Percentiles rank a stretch among this genome's conserved stretches.
These are phyloP conservation scores for Calophaca sinica DNA, from an alignment of 306 rosid genomes.

Conservation along the genomic window DNA sequence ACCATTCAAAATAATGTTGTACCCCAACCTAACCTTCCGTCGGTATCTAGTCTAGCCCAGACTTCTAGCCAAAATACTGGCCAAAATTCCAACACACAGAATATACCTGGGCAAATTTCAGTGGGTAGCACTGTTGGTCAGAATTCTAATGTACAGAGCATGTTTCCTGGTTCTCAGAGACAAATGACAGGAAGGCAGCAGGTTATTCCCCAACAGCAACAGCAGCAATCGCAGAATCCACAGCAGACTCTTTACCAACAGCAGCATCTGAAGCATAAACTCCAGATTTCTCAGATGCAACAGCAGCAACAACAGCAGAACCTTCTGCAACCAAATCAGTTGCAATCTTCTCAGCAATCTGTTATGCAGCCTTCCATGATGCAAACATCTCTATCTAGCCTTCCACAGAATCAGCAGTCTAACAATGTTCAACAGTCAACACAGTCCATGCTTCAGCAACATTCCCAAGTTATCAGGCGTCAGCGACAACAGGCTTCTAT, in stretches of 20 bases:
- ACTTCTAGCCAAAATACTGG: conserved; percentile 65
- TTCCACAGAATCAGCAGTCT: conserved; percentile 79
- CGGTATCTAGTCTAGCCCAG: conserved; percentile 69
- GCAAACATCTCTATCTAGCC: conserved; percentile 62
- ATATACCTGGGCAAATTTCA: conserved; percentile 67
- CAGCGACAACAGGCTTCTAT: conserved; percentile 67
- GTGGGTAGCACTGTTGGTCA: conserved; percentile 72
- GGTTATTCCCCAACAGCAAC: conserved; percentile 73
- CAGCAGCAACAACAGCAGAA: conserved; percentile 76
- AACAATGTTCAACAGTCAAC: conserved; percentile 70
- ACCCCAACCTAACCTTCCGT: conserved; percentile 54
- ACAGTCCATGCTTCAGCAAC: conserved; percentile 82
- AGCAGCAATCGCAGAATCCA: conserved; percentile 68
- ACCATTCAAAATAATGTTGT: conserved; percentile 67
- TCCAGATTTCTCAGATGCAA: conserved; percentile 62
- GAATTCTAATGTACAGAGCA: conserved; percentile 63
- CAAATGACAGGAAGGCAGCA: conserved; percentile 85
- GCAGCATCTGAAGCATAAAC: conserved; percentile 68
- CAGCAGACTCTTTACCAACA: conserved; percentile 64
- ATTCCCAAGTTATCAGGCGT: conserved; percentile 80
- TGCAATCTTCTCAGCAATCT: conserved; percentile 86
- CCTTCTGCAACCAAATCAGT: conserved; percentile 72
- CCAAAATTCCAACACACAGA: conserved; percentile 72
- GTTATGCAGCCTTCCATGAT: conserved; percentile 64
- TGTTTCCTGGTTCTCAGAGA: conserved; percentile 77